phyloP scores from a whole-genome alignment of 2,329 filamentous ascomycete genomes.

The Aureobasidium sp. region DNA sequence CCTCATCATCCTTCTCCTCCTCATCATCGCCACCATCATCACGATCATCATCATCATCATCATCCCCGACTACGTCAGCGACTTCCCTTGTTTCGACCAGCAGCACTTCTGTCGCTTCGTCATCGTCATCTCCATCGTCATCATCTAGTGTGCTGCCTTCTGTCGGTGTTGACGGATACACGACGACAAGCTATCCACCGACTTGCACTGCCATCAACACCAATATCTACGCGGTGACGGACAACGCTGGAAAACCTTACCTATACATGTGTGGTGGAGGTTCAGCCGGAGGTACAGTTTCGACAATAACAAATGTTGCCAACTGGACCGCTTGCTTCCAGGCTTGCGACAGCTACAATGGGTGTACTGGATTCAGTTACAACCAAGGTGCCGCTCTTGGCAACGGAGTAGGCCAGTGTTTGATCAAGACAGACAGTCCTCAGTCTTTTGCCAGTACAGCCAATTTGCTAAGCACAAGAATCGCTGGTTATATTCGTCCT shows the following conservation, averaged over 20 bases:
- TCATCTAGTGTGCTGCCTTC: neutral
- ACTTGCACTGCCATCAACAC: slow-evolving; percentile 16
- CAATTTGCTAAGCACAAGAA: slow-evolving; percentile 14
- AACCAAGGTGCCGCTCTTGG: slow-evolving; percentile 16
- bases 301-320: neutral
- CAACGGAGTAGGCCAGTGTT: slow-evolving; percentile 20
- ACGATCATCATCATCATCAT: neutral
- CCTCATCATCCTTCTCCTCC: neutral
- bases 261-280: slow-evolving; percentile 19
- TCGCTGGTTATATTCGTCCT: slow-evolving; percentile 11
- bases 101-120: neutral
- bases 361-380: slow-evolving; percentile 23
- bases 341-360: slow-evolving; percentile 19
- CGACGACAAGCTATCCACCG: slow-evolving; percentile 12
- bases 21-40: neutral
- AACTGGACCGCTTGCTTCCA: slow-evolving; percentile 21
- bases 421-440: slow-evolving; percentile 16
- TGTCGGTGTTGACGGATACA: slow-evolving; percentile 15
- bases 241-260: slow-evolving; percentile 8
- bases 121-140: neutral
- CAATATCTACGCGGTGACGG: slow-evolving; percentile 15
- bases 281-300: slow-evolving; percentile 5
- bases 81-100: neutral
- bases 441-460: slow-evolving; percentile 16
- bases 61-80: neutral